These are phyloP conservation scores for Pseudonitzschia multiseries DNA, from an alignment of 108 stramenopile species.

Conservation along the genomic window DNA sequence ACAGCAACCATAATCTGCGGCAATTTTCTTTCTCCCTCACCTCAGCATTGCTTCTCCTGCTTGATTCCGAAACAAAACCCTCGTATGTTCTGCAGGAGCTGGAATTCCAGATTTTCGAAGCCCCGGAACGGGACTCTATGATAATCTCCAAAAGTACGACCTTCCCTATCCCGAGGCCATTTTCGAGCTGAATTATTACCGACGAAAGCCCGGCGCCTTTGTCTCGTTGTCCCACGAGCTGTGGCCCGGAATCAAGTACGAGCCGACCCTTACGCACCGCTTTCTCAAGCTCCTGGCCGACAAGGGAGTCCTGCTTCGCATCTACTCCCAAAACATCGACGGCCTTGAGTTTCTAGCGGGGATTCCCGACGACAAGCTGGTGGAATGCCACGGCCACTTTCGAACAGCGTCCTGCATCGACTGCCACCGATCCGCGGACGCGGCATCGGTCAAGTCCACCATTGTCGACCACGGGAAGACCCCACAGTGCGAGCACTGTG, in stretches of 20 bases:
- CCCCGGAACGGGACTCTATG: constrained; percentile 85
- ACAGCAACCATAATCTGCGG: no score
- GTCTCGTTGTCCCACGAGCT: constrained; percentile 63
- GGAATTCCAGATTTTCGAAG: constrained; percentile 96
- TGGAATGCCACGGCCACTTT: constrained; percentile 92
- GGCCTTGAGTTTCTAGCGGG: constrained; percentile 65
- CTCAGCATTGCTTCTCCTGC: not conserved
- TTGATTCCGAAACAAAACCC: no score
- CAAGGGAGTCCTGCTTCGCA: constrained; percentile 68
- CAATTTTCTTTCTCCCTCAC: no score
- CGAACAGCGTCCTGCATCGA: constrained; percentile 57
- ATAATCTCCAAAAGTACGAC: constrained; percentile 79
- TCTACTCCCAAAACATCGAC: constrained; percentile 93
- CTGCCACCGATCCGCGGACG: constrained; percentile 42
- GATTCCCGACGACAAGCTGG: constrained; percentile 56
- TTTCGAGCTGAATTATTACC: constrained; percentile 85
- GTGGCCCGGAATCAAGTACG: constrained; percentile 67
- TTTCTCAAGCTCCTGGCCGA: constrained; percentile 78
- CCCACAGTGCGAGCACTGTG: constrained; percentile 65
- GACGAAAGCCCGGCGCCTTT: constrained; percentile 63
- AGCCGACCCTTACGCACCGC: constrained; percentile 80
- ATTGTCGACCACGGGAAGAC: constrained; percentile 58
- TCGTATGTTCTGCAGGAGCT: constrained; percentile 46
- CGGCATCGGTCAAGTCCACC: constrained; percentile 42
- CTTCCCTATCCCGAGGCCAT: constrained; percentile 88